phyloP scores from a whole-genome alignment of 768 basidiomycete genomes.

The Xerocomus spinulosus region DNA sequence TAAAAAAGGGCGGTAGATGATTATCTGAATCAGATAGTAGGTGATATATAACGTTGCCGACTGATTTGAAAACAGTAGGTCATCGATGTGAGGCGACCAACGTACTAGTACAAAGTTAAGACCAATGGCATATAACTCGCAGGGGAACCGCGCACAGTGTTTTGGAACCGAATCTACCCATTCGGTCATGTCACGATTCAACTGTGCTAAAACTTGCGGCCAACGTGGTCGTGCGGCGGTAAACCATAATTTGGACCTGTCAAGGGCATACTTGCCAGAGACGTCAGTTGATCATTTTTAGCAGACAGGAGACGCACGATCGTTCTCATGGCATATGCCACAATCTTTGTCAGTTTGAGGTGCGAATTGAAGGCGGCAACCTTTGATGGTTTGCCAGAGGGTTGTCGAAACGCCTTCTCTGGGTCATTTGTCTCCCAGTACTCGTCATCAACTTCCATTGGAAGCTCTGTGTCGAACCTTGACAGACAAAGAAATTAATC shows the following conservation, averaged over 20 bases:
- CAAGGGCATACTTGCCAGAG: slow-evolving; percentile 55
- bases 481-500: slow-evolving; percentile 11
- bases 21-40: slow-evolving; percentile 61
- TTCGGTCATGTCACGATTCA: slow-evolving; percentile 65
- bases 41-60: slow-evolving; percentile 52
- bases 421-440: slow-evolving; percentile 63
- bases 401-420: slow-evolving; percentile 60
- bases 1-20: slow-evolving; percentile 69
- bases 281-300: neutral
- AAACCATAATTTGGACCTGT: slow-evolving; percentile 54
- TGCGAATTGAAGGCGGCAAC: slow-evolving; percentile 60
- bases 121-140: neutral
- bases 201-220: slow-evolving; percentile 58
- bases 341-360: slow-evolving; percentile 63
- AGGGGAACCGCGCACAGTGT: slow-evolving; percentile 41
- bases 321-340: slow-evolving; percentile 64
- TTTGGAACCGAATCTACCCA: slow-evolving; percentile 70
- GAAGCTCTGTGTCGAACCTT: slow-evolving; percentile 80
- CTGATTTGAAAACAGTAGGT: slow-evolving; percentile 49
- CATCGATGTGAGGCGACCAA: slow-evolving; percentile 53
- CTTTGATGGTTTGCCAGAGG: slow-evolving; percentile 50
- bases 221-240: slow-evolving; percentile 51
- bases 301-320: slow-evolving; percentile 43
- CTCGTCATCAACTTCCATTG: slow-evolving; percentile 77
- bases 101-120: slow-evolving; percentile 36